phyloP scores from a whole-genome alignment of 140 eudicot species.

The Ambrosia hybrid region DNA sequence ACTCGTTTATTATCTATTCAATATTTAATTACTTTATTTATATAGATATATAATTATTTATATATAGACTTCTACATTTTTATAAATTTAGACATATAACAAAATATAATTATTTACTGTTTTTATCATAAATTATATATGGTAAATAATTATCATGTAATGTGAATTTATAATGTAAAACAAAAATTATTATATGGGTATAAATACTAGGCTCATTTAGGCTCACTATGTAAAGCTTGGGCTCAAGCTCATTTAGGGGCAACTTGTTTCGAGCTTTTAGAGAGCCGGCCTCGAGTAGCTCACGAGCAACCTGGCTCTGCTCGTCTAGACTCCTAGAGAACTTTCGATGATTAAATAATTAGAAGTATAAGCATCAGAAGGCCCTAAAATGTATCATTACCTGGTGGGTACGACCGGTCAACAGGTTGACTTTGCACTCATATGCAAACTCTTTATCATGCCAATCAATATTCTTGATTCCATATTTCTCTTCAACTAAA shows the following conservation, averaged over 20 bases:
- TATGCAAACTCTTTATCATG: conserved; percentile 72
- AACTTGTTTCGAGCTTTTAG: background rate
- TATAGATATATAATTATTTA: too few relatives aligned
- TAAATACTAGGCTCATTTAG: background rate
- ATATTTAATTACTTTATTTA: too few relatives aligned
- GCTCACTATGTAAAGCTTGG: background rate
- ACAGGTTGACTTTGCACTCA: conserved; percentile 80
- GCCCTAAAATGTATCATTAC: conserved; percentile 33
- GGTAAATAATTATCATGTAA: background rate
- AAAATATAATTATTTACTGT: too few relatives aligned
- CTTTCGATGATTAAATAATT: background rate
- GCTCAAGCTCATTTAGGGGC: background rate
- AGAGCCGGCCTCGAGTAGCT: background rate
- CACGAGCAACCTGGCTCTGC: background rate
- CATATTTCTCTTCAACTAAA: conserved; percentile 35
- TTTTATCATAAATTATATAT: background rate
- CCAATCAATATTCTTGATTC: conserved; percentile 75
- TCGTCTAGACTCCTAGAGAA: background rate
- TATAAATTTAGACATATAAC: too few relatives aligned
- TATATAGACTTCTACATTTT: too few relatives aligned
- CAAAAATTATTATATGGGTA: too few relatives aligned
- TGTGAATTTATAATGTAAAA: too few relatives aligned
- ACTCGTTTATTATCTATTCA: background rate
- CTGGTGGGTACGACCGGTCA: conserved; percentile 98
- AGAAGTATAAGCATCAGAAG: background rate